Percentiles rank a stretch among this genome's conserved stretches.
These are phyloP conservation scores for Paxillus rubicundulus DNA, from an alignment of 768 basidiomycete genomes.

Conservation along the genomic window DNA sequence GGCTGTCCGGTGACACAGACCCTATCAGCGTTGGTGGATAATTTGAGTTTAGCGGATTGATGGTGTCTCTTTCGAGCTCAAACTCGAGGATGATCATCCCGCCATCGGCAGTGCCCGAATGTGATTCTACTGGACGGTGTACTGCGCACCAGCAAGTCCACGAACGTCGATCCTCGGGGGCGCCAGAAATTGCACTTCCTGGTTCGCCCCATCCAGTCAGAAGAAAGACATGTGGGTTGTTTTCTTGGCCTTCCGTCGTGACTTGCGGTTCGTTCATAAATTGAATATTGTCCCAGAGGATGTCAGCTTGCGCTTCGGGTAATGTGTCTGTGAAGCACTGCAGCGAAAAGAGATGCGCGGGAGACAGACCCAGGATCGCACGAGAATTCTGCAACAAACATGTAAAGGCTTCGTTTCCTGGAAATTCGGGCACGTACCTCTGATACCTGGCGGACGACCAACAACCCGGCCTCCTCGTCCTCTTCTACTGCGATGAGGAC, in stretches of 20 bases:
- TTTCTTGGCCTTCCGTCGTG: constrained; percentile 38
- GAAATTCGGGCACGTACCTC: constrained; percentile 47
- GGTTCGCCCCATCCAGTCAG: constrained; percentile 72
- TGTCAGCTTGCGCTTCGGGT: constrained; percentile 59
- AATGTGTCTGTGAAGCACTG: constrained; percentile 73
- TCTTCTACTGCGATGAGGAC: constrained; percentile 72
- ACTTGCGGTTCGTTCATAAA: constrained; percentile 54
- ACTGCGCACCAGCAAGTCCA: constrained; percentile 75
- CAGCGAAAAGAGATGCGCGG: constrained; percentile 65
- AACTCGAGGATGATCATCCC: constrained; percentile 72
- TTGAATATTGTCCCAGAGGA: constrained; percentile 73
- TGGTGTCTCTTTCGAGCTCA: constrained; percentile 66
- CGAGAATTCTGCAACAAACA: constrained; percentile 57
- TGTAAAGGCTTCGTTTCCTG: neutral
- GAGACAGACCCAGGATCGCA: constrained; percentile 71
- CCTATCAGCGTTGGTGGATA: neutral
- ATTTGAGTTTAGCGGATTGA: constrained; percentile 67
- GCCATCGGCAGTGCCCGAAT: constrained; percentile 12
- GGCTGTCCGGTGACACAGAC: neutral
- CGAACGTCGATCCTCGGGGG: constrained; percentile 35
- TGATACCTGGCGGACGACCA: constrained; percentile 74
- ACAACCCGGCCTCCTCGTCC: constrained; percentile 45
- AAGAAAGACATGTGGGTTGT: constrained; percentile 65
- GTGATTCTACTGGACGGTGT: constrained; percentile 43
- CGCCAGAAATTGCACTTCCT: constrained; percentile 40